Base-by-base conservation (phyloP, 257 asterid species). In the Fraxinus anomala region DNA sequence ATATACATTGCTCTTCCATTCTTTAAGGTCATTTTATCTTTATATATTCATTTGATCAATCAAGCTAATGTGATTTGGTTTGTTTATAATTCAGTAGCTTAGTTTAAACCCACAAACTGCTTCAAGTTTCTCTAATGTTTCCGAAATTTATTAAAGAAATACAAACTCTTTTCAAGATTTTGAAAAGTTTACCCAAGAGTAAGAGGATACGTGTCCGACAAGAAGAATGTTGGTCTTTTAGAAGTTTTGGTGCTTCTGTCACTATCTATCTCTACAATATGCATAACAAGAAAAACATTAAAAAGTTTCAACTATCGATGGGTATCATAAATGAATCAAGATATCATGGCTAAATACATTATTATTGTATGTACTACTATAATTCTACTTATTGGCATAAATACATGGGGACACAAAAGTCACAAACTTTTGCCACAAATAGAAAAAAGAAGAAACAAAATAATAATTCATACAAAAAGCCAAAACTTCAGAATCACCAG, bases 321-420 rank as follows among this genome's bases (percentile, higher is more conserved):
- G 71, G 73, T 24, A 39, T 26, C 74, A 17, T 24, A 71, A 34
- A 80, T 42, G 30, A 77, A 72, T 16, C 61, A 77, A 23, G 54
- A 66, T 49, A 19, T 42, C 31, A 40, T 77, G 37, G 14, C 44
- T 59, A 70, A 30, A 79, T 71, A 12, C n/a, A n/a, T n/a, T 28
- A 23, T 44, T 61, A 23, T 73, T 66, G 30, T 4, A 23, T 42
- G 4, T 42, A 40, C 10, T 11, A 11, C 49, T 14, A 26, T 23
- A 73, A 23, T 13, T 72, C 59, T 81, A 34, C 78, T 13, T 66
- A 71, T n/a, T 68, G 75, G 76, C 1, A 31, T 54, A 21, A 65
- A 67, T 30, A 31, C 61, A 28, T 66, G 33, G 12, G 36, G 74
- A 56, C 40, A 80, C 56, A 21, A n/a, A 33, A 19, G 39, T 24